Percentiles rank a stretch among this genome's conserved stretches.
phyloP scores from a whole-genome alignment of 176 grass and related monocot genomes.

The Eragrostis curvula region DNA sequence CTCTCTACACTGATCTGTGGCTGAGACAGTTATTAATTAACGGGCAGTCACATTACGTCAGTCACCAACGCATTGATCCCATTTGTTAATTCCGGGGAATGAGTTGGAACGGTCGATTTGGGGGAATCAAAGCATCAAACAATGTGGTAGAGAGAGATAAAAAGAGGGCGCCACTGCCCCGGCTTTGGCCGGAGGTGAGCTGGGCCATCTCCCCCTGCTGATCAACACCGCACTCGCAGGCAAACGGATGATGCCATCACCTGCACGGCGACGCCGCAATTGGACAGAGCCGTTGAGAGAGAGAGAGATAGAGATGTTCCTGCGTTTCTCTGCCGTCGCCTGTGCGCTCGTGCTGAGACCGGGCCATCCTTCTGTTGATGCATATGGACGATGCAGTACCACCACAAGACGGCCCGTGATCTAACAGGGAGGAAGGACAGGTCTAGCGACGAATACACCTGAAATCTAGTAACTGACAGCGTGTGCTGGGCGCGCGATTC shows the following conservation, averaged over 20 bases:
- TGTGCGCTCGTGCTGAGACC: constrained; percentile 44
- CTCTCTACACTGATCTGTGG: constrained; percentile 27
- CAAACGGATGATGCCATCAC: constrained; percentile 27
- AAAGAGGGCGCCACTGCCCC: not conserved
- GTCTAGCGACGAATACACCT: constrained; percentile 10
- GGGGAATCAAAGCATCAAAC: constrained; percentile 50
- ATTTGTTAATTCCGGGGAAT: constrained; percentile 46
- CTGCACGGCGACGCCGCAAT: constrained; percentile 48
- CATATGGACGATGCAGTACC: not conserved
- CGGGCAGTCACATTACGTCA: constrained; percentile 45
- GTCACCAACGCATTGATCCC: constrained; percentile 2
- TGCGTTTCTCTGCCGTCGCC: constrained; percentile 6
- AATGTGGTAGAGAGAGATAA: constrained; percentile 29
- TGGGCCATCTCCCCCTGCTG: constrained; percentile 30
- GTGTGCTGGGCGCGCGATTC: too few species aligned
- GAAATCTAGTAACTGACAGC: constrained; percentile 15
- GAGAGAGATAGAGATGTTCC: not conserved
- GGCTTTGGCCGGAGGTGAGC: constrained; percentile 34
- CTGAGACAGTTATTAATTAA: constrained; percentile 38
- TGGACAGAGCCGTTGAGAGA: constrained; percentile 12
- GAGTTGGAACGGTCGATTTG: constrained; percentile 33
- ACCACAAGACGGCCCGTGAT: constrained; percentile 46
- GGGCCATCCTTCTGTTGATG: constrained; percentile 11
- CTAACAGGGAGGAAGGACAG: not conserved
- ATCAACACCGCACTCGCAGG: constrained; percentile 25